Conservation (phyloP, 768 basidiomycete species). For the Tephrocybe sp. region DNA sequence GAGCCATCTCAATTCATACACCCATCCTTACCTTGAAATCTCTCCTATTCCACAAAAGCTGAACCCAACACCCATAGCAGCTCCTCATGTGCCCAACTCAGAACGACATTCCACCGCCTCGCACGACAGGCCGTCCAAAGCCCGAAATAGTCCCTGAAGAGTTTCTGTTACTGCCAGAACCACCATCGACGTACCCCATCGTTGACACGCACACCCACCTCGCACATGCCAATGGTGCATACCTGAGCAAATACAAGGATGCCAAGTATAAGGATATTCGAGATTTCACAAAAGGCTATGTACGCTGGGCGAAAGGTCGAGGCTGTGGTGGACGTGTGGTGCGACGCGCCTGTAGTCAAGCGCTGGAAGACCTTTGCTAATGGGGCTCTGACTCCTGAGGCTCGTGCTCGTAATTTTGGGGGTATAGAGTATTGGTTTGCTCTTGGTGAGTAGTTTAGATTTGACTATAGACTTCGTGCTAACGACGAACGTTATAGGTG, state of each 20-base stretch:
- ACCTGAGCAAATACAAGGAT: slow-evolving; percentile 58
- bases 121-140: too few relatives aligned
- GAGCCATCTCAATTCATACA: too few relatives aligned
- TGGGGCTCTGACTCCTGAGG: slow-evolving; percentile 52
- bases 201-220: slow-evolving; percentile 87
- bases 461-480: background rate
- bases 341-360: slow-evolving; percentile 68
- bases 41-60: too few relatives aligned
- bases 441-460: slow-evolving; percentile 53
- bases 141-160: slow-evolving; percentile 26
- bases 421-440: slow-evolving; percentile 80
- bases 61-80: too few relatives aligned
- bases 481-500: slow-evolving; percentile 39
- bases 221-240: slow-evolving; percentile 64
- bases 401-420: slow-evolving; percentile 55
- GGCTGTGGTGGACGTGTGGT: slow-evolving; percentile 84
- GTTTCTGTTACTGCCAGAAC: slow-evolving; percentile 35
- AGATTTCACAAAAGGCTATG: slow-evolving; percentile 62
- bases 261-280: slow-evolving; percentile 52
- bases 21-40: too few relatives aligned
- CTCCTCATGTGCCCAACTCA: too few relatives aligned
- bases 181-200: slow-evolving; percentile 40
- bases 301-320: slow-evolving; percentile 57
- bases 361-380: slow-evolving; percentile 74
- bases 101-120: too few relatives aligned